A percentile compares a stretch with the other conserved stretches of the same genome.
These are phyloP conservation scores for Citrullus mucosospermus DNA, from an alignment of 306 rosid genomes.

Conservation along the genomic window DNA sequence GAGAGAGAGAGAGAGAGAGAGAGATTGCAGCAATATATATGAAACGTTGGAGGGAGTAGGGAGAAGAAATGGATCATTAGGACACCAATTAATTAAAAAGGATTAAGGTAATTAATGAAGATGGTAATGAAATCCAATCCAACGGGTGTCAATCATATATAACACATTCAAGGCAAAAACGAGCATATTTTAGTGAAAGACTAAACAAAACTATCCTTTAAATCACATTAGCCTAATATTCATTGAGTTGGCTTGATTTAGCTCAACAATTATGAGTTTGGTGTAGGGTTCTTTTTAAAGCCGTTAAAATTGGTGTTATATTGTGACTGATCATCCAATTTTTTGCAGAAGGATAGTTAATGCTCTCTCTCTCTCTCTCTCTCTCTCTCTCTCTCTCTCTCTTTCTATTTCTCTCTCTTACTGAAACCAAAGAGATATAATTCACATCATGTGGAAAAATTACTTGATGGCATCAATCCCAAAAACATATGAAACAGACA, in stretches of 20 bases:
- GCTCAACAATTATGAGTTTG: background rate
- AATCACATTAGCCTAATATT: no score
- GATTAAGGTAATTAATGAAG: background rate
- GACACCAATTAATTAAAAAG: background rate
- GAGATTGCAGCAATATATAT: no score
- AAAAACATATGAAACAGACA: background rate
- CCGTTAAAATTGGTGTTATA: slow-evolving; percentile 3
- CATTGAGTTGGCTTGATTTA: no score
- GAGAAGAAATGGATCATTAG: background rate
- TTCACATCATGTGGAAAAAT: background rate
- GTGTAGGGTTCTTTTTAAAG: background rate
- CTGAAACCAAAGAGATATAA: background rate
- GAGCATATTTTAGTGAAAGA: no score
- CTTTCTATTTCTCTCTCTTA: background rate
- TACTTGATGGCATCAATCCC: slow-evolving; percentile 4
- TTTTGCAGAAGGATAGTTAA: background rate
- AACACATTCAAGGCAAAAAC: no score
- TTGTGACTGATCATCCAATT: background rate
- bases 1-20: no score
- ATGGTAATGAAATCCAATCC: background rate
- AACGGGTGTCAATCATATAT: no score
- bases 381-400: background rate
- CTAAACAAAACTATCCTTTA: no score
- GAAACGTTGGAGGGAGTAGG: no score
- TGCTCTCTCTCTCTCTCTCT: background rate